Base-by-base conservation (phyloP, 2,329 filamentous ascomycete genomes). In the Dactylonectria estremocensis region DNA sequence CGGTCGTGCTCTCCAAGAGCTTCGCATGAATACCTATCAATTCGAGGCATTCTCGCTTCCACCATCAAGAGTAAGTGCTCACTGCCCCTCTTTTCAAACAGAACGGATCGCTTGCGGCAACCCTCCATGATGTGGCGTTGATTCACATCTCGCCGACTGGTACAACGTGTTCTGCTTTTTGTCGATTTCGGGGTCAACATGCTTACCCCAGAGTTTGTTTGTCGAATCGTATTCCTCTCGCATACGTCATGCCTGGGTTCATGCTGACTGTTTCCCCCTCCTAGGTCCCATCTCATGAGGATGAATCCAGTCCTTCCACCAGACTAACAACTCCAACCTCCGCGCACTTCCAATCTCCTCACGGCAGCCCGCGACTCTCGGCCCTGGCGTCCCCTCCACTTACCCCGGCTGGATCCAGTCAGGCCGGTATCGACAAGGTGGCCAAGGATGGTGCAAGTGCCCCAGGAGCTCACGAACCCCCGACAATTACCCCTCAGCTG, bases 41-140 rank as follows among this genome's bases (percentile, higher is more conserved):
- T 98, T 95, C 77, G 95, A 98, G 79, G 92, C 95, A 37, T 91
- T 97, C 70, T 98, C 96, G 40, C 86, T 98, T 59, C 95, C 96
- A 43, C 87, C 89, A 35, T 95, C 94, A 52, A 89, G 93, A 82
- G 94, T 95, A 90, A 82, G 92, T 88, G 64, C 63, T 64, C 56
- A 31, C 52, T 33, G 60, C 55, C 61, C 56, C 64, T 62, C 69
- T 59, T 62, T 61, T 67, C 55, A 57, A 18, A 40, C 22, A 24
- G 46, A 49, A 61, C 33, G 48, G 43, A 60, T 65, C 64, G 50
- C 50, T 58, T 58, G 52, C 53, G 48, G 18, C 11, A 54, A 7
- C 18, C 55, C 48, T 54, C 40, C 65, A 58, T 45, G 53, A 31
- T 45, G 31, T 40, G n/a, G 8, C 49, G 18, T 52, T 50, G 56